Evolutionary conservation across 495 filamentous ascomycete species (phyloP).

Genomic region (Tetracladium setigerum): DNA sequence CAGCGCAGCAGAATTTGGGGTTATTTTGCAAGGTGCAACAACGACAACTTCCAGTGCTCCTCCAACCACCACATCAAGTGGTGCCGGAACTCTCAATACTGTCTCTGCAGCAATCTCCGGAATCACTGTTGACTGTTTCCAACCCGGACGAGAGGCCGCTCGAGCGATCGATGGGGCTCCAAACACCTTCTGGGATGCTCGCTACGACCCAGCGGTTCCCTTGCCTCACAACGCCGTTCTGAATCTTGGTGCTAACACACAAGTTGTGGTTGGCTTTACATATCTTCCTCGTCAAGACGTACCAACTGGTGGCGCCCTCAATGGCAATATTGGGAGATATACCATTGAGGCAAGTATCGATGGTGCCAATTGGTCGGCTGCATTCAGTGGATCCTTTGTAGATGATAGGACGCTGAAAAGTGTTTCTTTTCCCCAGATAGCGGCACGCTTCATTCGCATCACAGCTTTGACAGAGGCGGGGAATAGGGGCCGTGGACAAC

Average conservation of each 20-base stretch:
- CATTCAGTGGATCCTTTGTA: constrained; percentile 38
- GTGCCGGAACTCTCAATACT: too few relatives aligned
- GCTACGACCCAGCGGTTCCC: constrained; percentile 17
- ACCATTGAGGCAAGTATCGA: constrained; percentile 33
- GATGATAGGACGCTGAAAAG: constrained; percentile 31
- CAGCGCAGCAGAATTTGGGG: constrained; percentile 25
- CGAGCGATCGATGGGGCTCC: constrained; percentile 24
- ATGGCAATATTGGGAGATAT: constrained; percentile 35
- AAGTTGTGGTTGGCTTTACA: constrained; percentile 13
- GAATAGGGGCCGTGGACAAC: constrained; percentile 24
- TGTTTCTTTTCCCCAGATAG: constrained; percentile 29
- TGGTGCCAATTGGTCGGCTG: constrained; percentile 26
- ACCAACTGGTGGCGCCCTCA: constrained; percentile 5
- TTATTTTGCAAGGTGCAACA: not conserved
- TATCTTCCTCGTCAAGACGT: constrained; percentile 29
- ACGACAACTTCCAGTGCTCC: constrained; percentile 20
- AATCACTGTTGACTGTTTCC: too few relatives aligned
- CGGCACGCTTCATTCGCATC: constrained; percentile 34
- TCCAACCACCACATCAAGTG: too few relatives aligned
- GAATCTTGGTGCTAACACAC: constrained; percentile 25
- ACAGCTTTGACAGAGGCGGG: constrained; percentile 29
- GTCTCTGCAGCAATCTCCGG: too few relatives aligned
- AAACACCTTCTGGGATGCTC: constrained; percentile 24
- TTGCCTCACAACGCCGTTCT: constrained; percentile 26
- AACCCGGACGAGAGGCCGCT: constrained; percentile 18